Percentiles rank a stretch among this genome's conserved stretches.
These are phyloP conservation scores for Dryas drummondii DNA, from an alignment of 306 rosid species.

Conservation along the genomic window DNA sequence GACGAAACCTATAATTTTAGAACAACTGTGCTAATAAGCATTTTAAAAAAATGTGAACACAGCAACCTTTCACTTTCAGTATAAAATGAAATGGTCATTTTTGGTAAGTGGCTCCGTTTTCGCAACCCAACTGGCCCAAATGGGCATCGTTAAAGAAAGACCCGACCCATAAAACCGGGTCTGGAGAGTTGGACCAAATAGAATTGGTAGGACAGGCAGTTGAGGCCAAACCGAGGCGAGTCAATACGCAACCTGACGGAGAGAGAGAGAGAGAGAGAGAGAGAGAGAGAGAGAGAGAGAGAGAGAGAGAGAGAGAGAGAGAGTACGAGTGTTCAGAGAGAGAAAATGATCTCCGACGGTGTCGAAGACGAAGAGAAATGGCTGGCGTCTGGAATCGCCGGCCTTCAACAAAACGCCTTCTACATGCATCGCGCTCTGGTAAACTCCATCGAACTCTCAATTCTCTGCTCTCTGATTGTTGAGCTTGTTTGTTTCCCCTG, in stretches of 20 bases:
- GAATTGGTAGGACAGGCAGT: slow-evolving; percentile 24
- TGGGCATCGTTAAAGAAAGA: neutral
- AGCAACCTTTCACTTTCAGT: too few species aligned
- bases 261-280: neutral
- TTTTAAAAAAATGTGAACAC: too few species aligned
- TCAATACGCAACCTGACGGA: slow-evolving; percentile 16
- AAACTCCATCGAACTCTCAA: slow-evolving; percentile 28
- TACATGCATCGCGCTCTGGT: slow-evolving; percentile 99
- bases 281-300: slow-evolving; percentile 4
- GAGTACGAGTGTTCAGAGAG: slow-evolving; percentile 15
- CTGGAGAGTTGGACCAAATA: slow-evolving; percentile 1
- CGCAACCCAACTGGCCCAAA: neutral
- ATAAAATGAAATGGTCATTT: too few species aligned
- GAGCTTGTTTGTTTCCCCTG: slow-evolving; percentile 4
- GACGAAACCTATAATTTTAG: too few species aligned
- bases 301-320: slow-evolving; percentile 4
- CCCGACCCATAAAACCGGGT: neutral
- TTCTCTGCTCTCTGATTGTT: neutral
- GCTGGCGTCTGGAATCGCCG: slow-evolving; percentile 95
- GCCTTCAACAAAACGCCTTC: slow-evolving; percentile 94
- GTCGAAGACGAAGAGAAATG: slow-evolving; percentile 91
- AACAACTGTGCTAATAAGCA: too few species aligned
- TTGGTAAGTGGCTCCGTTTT: neutral
- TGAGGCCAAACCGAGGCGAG: slow-evolving; percentile 19
- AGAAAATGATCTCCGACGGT: slow-evolving; percentile 71